Evolutionary conservation across 345 rosid species (phyloP).

Genomic region (Melaleuca alternifolia): DNA sequence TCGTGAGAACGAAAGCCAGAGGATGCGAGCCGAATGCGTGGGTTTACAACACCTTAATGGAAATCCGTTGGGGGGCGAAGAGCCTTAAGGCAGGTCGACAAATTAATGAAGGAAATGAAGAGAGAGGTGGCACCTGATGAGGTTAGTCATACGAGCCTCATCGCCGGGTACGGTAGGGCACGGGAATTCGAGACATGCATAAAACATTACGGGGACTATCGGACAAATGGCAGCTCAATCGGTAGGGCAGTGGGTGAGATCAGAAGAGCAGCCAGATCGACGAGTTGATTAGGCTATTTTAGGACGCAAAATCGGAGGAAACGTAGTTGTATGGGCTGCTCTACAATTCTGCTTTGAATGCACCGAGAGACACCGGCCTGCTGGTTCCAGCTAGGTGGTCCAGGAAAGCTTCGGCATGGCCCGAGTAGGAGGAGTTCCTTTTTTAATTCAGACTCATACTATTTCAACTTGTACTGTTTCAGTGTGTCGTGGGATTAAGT

Average conservation of each 20-base stretch:
- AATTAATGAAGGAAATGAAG: constrained; percentile 79
- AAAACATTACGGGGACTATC: constrained; percentile 45
- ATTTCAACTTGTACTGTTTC: neutral
- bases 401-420: constrained; percentile 38
- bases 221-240: constrained; percentile 39
- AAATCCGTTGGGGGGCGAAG: constrained; percentile 69
- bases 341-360: constrained; percentile 51
- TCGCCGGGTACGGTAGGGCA: constrained; percentile 56
- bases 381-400: constrained; percentile 53
- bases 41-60: constrained; percentile 74
- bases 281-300: constrained; percentile 61
- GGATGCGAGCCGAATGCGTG: constrained; percentile 74
- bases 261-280: constrained; percentile 50
- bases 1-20: constrained; percentile 68
- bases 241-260: constrained; percentile 74
- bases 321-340: constrained; percentile 55
- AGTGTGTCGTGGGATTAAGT: neutral
- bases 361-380: constrained; percentile 70
- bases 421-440: neutral
- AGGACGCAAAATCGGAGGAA: constrained; percentile 55
- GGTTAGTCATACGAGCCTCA: constrained; percentile 66
- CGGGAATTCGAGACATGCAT: constrained; percentile 52
- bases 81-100: constrained; percentile 58
- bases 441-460: neutral
- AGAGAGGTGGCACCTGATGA: constrained; percentile 61